Percentiles rank a stretch among this genome's conserved stretches.
Conservation (phyloP, 176 grass and related monocot species). For the Carex pumila region DNA sequence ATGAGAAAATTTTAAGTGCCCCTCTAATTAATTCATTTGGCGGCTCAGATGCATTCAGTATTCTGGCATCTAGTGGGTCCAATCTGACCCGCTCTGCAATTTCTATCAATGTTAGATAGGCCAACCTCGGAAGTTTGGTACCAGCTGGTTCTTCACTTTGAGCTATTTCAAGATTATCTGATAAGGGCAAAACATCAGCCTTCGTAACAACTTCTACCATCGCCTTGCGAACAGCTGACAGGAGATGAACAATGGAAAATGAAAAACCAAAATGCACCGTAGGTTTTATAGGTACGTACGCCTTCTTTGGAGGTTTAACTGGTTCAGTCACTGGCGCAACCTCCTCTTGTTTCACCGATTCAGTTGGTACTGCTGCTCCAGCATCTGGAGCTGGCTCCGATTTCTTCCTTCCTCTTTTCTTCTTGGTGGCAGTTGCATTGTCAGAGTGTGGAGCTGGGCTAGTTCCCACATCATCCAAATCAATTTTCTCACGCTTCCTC, state of each 20-base stretch:
- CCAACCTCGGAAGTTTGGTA: conserved; percentile 18
- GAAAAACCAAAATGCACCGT: conserved; percentile 85
- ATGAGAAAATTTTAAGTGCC: conserved; percentile 85
- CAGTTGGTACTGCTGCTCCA: conserved; percentile 18
- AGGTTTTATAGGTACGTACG: conserved; percentile 74
- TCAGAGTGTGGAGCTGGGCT: conserved; percentile 39
- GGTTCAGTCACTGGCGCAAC: conserved; percentile 23
- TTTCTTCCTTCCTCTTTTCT: conserved; percentile 80
- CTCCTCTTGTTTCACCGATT: conserved; percentile 8
- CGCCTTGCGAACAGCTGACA: conserved; percentile 73
- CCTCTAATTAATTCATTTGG: conserved; percentile 86
- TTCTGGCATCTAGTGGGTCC: conserved; percentile 71
- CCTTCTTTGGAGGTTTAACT: conserved; percentile 61
- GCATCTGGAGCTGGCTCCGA: conserved; percentile 18
- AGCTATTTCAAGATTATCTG: conserved; percentile 4
- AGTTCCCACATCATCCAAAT: conserved; percentile 23
- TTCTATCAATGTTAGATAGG: conserved; percentile 62
- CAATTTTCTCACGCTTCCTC: conserved; percentile 31
- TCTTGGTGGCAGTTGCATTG: conserved; percentile 37
- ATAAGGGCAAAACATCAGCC: neutral
- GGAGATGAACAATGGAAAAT: conserved; percentile 91
- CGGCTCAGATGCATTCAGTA: conserved; percentile 93
- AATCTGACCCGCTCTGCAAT: conserved; percentile 64
- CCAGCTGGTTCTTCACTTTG: neutral
- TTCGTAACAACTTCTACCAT: conserved; percentile 40